These are phyloP conservation scores for Pelargonium cotyledonis DNA, from an alignment of 441 rosid species.

Conservation along the genomic window DNA sequence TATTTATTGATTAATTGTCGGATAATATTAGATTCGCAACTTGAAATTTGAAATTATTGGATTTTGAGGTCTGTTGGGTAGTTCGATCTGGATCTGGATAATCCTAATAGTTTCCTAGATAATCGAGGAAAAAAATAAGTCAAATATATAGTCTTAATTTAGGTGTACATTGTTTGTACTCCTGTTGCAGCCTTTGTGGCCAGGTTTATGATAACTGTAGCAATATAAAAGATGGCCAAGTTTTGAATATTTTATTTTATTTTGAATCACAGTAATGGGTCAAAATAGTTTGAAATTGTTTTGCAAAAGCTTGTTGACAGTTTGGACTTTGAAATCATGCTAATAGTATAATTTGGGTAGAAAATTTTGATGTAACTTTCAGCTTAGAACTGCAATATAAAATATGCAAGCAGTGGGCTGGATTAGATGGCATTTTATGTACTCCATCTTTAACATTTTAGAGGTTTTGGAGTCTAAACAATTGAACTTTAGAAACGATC, in stretches of 20 bases:
- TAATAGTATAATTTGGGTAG: background rate
- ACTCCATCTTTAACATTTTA: background rate
- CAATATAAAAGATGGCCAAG: too few relatives aligned
- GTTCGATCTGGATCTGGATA: conserved; percentile 6
- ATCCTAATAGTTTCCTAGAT: background rate
- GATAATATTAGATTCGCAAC: background rate
- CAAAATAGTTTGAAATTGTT: background rate
- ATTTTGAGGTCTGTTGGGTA: background rate
- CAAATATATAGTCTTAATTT: background rate
- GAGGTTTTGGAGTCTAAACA: background rate
- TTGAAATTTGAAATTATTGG: background rate
- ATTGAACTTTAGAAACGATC: background rate
- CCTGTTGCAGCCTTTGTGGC: too few relatives aligned
- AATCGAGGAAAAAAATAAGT: background rate
- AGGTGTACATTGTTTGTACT: too few relatives aligned
- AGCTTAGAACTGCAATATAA: background rate
- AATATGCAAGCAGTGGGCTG: background rate
- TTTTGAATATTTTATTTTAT: background rate
- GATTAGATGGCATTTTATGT: background rate
- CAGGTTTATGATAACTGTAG: too few relatives aligned
- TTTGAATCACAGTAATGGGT: background rate
- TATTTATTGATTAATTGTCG: background rate
- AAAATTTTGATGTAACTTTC: background rate
- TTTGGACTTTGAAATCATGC: background rate
- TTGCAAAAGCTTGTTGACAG: background rate